Base-by-base conservation (phyloP, 2,329 filamentous ascomycete genomes). In the Ophiognomonia clavigignenti-juglandacearum region DNA sequence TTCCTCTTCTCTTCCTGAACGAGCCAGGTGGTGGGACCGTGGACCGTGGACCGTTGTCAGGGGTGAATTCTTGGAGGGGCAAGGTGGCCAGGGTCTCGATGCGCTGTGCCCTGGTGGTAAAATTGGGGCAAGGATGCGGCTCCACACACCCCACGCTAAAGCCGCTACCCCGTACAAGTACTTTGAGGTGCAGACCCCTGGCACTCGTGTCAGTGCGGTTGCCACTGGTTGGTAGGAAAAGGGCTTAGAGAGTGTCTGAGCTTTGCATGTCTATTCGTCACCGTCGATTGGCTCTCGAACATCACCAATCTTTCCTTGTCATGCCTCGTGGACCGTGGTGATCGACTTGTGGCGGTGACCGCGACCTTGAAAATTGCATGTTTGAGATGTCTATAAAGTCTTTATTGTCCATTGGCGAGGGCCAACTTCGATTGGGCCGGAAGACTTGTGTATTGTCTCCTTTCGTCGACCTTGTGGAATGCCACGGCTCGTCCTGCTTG, bases 51-150 rank as follows among this genome's bases (percentile, higher is more conserved):
- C 26, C 26, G 13, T 32, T 6, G 29, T 14, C 11, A 14, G 6
- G 29, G 29, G n/a, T n/a, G n/a, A n/a, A n/a, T n/a, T 32, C 13
- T 10, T 32, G 29, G 29, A 32, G 29, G 29, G 29, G 29, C n/a
- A n/a, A n/a, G n/a, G n/a, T n/a, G n/a, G n/a, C n/a, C n/a, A n/a
- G n/a, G n/a, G n/a, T n/a, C n/a, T 32, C 16, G 29, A 32, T 32
- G 29, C 29, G 29, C 34, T 40, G 14, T 48, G n/a, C n/a, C n/a
- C n/a, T n/a, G n/a, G n/a, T 34, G 40, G 45, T 48, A 48, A 48
- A 43, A 48, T 48, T 44, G 45, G 45, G 45, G 40, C 45, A 48
- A 40, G 45, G 45, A 44, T 48, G 37, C 34, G 45, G 32, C 45
- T 40, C 45, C 45, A 48, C 45, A 29, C 26, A 29, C 26, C 26